Percentiles rank a stretch among this genome's conserved stretches.
These are phyloP conservation scores for Hamamelis virginiana DNA, from an alignment of 164 flowering plant species.

Conservation along the genomic window DNA sequence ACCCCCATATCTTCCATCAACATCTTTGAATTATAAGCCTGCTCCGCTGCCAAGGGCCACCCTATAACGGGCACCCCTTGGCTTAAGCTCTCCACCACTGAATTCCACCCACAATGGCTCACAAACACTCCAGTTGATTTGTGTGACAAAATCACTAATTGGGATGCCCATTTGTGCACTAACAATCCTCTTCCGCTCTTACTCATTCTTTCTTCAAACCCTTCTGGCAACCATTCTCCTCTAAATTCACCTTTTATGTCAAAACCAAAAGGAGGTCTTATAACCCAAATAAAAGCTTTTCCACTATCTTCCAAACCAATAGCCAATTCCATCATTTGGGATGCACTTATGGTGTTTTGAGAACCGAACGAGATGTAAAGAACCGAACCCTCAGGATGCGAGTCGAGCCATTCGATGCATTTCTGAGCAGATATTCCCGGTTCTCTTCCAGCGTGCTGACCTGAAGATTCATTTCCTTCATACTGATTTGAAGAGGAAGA, in stretches of 20 bases:
- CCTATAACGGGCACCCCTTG: slow-evolving; percentile 35
- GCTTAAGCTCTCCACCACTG: slow-evolving; percentile 31
- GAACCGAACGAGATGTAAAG: slow-evolving; percentile 44
- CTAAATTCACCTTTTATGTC: slow-evolving; percentile 25
- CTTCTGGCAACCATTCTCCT: slow-evolving; percentile 29
- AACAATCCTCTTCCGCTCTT: slow-evolving; percentile 12
- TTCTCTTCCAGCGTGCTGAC: slow-evolving; percentile 7
- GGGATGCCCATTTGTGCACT: slow-evolving; percentile 34
- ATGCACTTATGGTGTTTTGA: slow-evolving; percentile 26
- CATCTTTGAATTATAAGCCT: slow-evolving; percentile 33
- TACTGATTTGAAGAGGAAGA: neutral
- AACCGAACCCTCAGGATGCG: slow-evolving; percentile 17
- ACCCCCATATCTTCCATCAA: slow-evolving; percentile 34
- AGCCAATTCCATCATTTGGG: slow-evolving; percentile 43
- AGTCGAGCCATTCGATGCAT: slow-evolving; percentile 30
- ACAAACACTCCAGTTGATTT: slow-evolving; percentile 27
- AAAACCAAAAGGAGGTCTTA: slow-evolving; percentile 36
- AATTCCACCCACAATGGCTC: slow-evolving; percentile 42
- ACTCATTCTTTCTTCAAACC: slow-evolving; percentile 22
- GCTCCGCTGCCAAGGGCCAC: slow-evolving; percentile 44
- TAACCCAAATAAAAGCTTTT: slow-evolving; percentile 32
- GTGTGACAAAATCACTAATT: slow-evolving; percentile 25
- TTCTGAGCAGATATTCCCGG: slow-evolving; percentile 22
- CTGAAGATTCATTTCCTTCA: neutral
- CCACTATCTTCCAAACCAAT: slow-evolving; percentile 30